Evolutionary conservation across 257 asterid species (phyloP).

Genomic region (Plantago major): DNA sequence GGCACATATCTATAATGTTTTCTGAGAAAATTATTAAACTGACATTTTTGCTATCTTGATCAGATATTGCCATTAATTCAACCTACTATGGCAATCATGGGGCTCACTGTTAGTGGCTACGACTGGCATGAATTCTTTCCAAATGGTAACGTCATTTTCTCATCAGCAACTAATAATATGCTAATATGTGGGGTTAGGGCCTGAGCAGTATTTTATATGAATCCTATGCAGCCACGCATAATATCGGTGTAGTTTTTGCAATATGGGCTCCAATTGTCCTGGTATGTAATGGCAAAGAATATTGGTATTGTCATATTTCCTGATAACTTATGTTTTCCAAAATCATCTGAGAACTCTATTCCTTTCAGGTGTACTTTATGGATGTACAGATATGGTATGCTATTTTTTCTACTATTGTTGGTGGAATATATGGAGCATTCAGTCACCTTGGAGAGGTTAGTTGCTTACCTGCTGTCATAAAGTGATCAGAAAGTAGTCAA

Average conservation of each 20-base stretch:
- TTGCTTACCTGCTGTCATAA: background rate
- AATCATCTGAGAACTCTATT: conserved; percentile 23
- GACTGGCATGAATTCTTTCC: conserved; percentile 99
- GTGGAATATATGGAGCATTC: conserved; percentile 97
- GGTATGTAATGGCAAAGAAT: conserved; percentile 42
- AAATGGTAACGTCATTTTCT: conserved; percentile 47
- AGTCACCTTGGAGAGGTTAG: conserved; percentile 98
- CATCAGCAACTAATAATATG: conserved; percentile 9
- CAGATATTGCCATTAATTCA: conserved; percentile 89
- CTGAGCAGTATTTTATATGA: conserved; percentile 26
- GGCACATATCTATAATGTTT: conserved; percentile 5
- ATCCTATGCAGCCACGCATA: conserved; percentile 64
- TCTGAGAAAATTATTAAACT: conserved; percentile 20
- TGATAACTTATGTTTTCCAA: conserved; percentile 9
- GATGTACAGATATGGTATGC: conserved; percentile 99
- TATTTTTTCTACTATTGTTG: conserved; percentile 73
- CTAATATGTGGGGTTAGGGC: conserved; percentile 17
- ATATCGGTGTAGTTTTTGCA: conserved; percentile 78
- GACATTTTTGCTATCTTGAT: conserved; percentile 15
- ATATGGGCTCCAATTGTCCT: conserved; percentile 86
- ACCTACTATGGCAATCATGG: conserved; percentile 77
- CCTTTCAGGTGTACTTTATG: conserved; percentile 79
- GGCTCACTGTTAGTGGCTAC: conserved; percentile 54
- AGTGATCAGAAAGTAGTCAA: too few relatives aligned
- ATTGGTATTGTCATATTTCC: conserved; percentile 4